Conservation (phyloP, 441 rosid genomes). For the Pelargonium australe region DNA sequence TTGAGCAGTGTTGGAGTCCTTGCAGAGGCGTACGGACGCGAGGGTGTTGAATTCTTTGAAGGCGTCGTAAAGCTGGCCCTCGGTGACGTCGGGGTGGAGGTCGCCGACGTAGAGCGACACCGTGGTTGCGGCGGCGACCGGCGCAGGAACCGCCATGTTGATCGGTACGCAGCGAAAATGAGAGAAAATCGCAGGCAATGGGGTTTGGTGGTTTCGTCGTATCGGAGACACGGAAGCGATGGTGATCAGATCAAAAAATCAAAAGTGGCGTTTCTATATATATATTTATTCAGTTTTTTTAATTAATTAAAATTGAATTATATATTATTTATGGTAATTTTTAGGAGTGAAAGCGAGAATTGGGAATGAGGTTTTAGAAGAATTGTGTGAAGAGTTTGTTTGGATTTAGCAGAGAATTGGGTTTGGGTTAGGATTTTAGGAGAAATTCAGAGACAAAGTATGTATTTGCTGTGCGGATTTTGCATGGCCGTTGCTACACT, state of each 20-base stretch:
- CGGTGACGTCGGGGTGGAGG: conserved; percentile 52
- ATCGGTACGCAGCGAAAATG: neutral
- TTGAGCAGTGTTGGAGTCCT: conserved; percentile 47
- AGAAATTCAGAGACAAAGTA: too few relatives aligned
- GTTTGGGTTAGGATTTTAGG: conserved; percentile 2
- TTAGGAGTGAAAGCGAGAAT: conserved; percentile 4
- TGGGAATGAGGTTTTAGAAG: conserved; percentile 5
- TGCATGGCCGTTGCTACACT: conserved; percentile 45
- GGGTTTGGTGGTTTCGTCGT: too few relatives aligned
- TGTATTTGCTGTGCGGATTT: conserved; percentile 21
- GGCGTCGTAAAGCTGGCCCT: conserved; percentile 41
- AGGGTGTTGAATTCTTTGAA: conserved; percentile 57
- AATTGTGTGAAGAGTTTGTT: neutral
- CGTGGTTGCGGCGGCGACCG: conserved; percentile 28
- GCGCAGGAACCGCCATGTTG: conserved; percentile 42
- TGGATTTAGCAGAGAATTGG: neutral
- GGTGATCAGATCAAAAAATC: too few relatives aligned
- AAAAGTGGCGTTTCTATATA: too few relatives aligned
- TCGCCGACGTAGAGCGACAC: conserved; percentile 72
- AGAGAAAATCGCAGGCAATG: neutral
- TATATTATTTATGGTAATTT: neutral
- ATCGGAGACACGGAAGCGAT: too few relatives aligned
- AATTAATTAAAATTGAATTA: too few relatives aligned
- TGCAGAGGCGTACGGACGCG: conserved; percentile 61
- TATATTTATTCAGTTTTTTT: too few relatives aligned